phyloP scores from a whole-genome alignment of 1,139 yeast species.

The Entelexis paramagnoliae region DNA sequence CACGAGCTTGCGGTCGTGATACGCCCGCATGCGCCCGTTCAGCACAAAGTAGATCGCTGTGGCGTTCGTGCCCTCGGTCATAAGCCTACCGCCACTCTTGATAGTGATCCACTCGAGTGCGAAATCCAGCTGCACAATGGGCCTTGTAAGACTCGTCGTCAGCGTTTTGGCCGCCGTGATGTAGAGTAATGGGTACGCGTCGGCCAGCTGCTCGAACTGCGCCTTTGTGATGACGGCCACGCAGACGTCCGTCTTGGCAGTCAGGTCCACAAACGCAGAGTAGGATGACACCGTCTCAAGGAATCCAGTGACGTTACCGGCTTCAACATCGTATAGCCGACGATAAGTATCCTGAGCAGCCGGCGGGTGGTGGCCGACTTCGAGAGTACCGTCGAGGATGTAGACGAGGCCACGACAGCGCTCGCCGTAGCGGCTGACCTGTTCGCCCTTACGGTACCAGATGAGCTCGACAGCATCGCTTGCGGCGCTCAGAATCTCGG shows the following conservation, averaged over 20 bases:
- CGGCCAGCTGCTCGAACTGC: constrained; percentile 56
- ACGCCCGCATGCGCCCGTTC: constrained; percentile 76
- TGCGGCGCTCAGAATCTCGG: constrained; percentile 39
- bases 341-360: constrained; percentile 29
- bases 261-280: constrained; percentile 55
- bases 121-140: constrained; percentile 68
- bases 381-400: constrained; percentile 66
- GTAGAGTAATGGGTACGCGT: constrained; percentile 63
- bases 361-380: constrained; percentile 36
- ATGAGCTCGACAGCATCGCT: constrained; percentile 52
- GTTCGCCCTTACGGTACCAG: constrained; percentile 44
- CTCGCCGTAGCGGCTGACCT: constrained; percentile 53
- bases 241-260: constrained; percentile 47
- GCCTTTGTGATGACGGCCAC: constrained; percentile 63
- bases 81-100: constrained; percentile 70
- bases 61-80: constrained; percentile 76
- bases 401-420: constrained; percentile 66
- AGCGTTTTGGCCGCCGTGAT: constrained; percentile 67
- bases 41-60: constrained; percentile 86
- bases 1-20: constrained; percentile 16
- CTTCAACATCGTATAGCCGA: constrained; percentile 47
- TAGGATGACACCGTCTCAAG: constrained; percentile 71
- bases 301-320: constrained; percentile 86
- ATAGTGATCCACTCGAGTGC: constrained; percentile 93
- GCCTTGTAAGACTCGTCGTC: constrained; percentile 53